phyloP scores from a whole-genome alignment of 495 filamentous ascomycete genomes.

The Monascus purpureus region DNA sequence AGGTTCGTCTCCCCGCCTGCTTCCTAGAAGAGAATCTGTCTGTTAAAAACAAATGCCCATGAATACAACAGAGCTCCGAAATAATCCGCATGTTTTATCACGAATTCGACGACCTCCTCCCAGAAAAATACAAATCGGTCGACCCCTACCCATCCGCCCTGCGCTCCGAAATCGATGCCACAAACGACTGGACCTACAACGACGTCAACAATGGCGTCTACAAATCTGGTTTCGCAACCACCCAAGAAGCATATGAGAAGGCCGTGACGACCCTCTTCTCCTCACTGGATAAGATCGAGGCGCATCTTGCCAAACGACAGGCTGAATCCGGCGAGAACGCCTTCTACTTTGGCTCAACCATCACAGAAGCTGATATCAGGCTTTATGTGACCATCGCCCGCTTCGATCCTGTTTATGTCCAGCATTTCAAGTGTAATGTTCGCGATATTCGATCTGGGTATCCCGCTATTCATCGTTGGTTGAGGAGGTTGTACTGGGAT shows the following conservation, averaged over 20 bases:
- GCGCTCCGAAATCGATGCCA: slow-evolving; percentile 49
- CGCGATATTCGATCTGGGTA: slow-evolving; percentile 69
- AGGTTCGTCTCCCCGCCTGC: slow-evolving; percentile 16
- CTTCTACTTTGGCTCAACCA: slow-evolving; percentile 50
- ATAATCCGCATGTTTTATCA: slow-evolving; percentile 59
- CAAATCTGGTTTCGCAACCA: slow-evolving; percentile 57
- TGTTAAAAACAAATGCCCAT: neutral
- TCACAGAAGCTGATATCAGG: slow-evolving; percentile 76
- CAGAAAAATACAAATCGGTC: slow-evolving; percentile 38
- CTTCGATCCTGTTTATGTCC: slow-evolving; percentile 81
- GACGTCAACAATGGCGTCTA: slow-evolving; percentile 84
- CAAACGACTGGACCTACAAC: slow-evolving; percentile 74
- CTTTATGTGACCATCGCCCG: slow-evolving; percentile 73
- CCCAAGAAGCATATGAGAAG: slow-evolving; percentile 64
- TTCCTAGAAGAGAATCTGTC: too few species aligned
- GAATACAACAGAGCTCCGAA: slow-evolving; percentile 26
- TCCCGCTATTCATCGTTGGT: slow-evolving; percentile 53
- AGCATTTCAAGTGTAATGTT: slow-evolving; percentile 90
- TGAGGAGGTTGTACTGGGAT: slow-evolving; percentile 58
- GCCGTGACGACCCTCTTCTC: slow-evolving; percentile 53
- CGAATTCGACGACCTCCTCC: slow-evolving; percentile 60
- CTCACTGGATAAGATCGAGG: slow-evolving; percentile 57
- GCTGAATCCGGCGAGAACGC: slow-evolving; percentile 22
- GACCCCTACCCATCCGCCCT: slow-evolving; percentile 51
- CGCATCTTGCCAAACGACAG: slow-evolving; percentile 39